phyloP scores from a whole-genome alignment of 73 alveolate species.

The Halteria grandinella region DNA sequence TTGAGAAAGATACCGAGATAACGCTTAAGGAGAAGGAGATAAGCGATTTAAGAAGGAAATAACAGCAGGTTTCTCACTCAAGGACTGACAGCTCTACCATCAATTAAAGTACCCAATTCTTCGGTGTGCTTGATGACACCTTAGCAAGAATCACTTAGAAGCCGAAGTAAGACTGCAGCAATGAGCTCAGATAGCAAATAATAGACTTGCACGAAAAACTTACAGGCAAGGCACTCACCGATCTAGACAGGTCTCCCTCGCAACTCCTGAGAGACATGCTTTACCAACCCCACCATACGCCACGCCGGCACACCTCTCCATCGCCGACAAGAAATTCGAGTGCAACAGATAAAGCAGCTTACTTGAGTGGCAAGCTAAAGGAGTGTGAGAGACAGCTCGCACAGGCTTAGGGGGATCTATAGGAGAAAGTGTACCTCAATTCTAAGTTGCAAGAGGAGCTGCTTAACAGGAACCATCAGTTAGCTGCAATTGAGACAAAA shows the following conservation, averaged over 20 bases:
- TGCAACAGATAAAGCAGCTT: too few relatives aligned
- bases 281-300: background rate
- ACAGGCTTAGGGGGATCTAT: background rate
- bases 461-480: background rate
- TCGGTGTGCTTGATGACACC: too few relatives aligned
- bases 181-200: conserved; percentile 3
- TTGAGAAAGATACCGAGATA: conserved; percentile 8
- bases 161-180: too few relatives aligned
- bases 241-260: conserved; percentile 9
- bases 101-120: too few relatives aligned
- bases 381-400: conserved; percentile 35
- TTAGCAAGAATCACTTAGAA: too few relatives aligned
- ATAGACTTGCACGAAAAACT: too few relatives aligned
- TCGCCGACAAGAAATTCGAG: conserved; percentile 32
- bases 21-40: background rate
- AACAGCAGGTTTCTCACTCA: too few relatives aligned
- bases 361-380: conserved; percentile 22
- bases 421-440: conserved; percentile 5
- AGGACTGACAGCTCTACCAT: too few relatives aligned
- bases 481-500: background rate
- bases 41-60: background rate
- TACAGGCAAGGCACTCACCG: too few relatives aligned
- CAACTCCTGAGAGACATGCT: conserved; percentile 22
- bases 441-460: conserved; percentile 16
- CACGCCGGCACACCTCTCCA: background rate